Evolutionary conservation across 257 asterid species (phyloP), one percentile per base, ranked within the genome.

Genomic region (Jaltomata sinuosa): DNA sequence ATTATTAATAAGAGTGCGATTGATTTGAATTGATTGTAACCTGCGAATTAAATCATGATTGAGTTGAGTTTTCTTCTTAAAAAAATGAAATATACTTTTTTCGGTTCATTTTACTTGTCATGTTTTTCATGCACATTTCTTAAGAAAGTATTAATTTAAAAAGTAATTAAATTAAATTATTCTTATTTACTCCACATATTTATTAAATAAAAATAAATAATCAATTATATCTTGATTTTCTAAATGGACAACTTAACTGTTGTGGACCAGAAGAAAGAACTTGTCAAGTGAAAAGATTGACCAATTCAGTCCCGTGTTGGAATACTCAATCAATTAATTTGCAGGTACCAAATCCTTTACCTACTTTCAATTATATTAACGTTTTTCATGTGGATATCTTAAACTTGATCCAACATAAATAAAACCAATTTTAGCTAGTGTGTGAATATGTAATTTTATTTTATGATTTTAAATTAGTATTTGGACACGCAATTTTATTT

Each of bases 201-300:
- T n/a, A n/a, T n/a, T n/a, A n/a, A n/a, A n/a, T n/a, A n/a, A n/a
- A n/a, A n/a, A n/a, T n/a, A n/a, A n/a, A n/a, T n/a, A n/a, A n/a
- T n/a, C n/a, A n/a, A n/a, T n/a, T n/a, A n/a, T n/a, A n/a, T n/a
- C n/a, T n/a, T n/a, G n/a, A n/a, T n/a, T n/a, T n/a, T n/a, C n/a
- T n/a, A n/a, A n/a, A n/a, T n/a, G n/a, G n/a, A n/a, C n/a, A n/a
- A n/a, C n/a, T n/a, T n/a, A n/a, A n/a, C n/a, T n/a, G n/a, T n/a
- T n/a, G n/a, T n/a, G n/a, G n/a, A n/a, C n/a, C n/a, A n/a, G 0
- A 1, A 59, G 1, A 0, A 3, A 59, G 0, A 10, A 22, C 1
- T 21, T 65, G 1, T 65, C 47, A 8, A 3, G 45, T 3, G 74
- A 16, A 65, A 65, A 15, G 22, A 65, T 65, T 31, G 45, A 65